phyloP scores from a whole-genome alignment of 2,329 filamentous ascomycete species.

The Aphanoascus verrucosus region DNA sequence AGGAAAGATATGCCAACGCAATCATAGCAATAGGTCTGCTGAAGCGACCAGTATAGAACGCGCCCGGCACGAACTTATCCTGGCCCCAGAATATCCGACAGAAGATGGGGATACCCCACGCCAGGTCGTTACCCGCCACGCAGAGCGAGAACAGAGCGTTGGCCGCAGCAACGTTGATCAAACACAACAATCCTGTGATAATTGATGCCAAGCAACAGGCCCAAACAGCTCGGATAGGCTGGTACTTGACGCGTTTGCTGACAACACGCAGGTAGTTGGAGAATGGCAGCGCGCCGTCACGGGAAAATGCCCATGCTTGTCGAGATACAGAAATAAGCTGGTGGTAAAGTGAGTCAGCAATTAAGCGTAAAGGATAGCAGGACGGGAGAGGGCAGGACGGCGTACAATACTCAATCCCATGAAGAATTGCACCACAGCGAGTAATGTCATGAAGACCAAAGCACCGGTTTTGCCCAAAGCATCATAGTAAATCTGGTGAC shows the following conservation, averaged over 20 bases:
- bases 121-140: constrained; percentile 51
- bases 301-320: constrained; percentile 53
- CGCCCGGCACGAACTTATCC: constrained; percentile 47
- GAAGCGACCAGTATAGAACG: constrained; percentile 48
- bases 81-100: constrained; percentile 49
- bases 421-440: constrained; percentile 52
- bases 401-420: constrained; percentile 47
- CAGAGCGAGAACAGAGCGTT: constrained; percentile 50
- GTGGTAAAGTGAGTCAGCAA: constrained; percentile 10
- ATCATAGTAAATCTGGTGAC: constrained; percentile 48
- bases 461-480: constrained; percentile 50
- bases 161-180: constrained; percentile 49
- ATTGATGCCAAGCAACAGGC: constrained; percentile 43
- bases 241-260: constrained; percentile 45
- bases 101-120: constrained; percentile 50
- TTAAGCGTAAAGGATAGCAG: not conserved
- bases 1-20: constrained; percentile 45
- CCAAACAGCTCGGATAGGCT: constrained; percentile 48
- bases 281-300: constrained; percentile 52
- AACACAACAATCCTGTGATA: constrained; percentile 46
- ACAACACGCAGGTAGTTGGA: constrained; percentile 48
- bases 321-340: constrained; percentile 48
- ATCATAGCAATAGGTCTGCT: constrained; percentile 45
- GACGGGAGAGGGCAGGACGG: not conserved
- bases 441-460: constrained; percentile 47